phyloP scores from a whole-genome alignment of 2,329 filamentous ascomycete genomes.

The Colletotrichum ledebouriae region DNA sequence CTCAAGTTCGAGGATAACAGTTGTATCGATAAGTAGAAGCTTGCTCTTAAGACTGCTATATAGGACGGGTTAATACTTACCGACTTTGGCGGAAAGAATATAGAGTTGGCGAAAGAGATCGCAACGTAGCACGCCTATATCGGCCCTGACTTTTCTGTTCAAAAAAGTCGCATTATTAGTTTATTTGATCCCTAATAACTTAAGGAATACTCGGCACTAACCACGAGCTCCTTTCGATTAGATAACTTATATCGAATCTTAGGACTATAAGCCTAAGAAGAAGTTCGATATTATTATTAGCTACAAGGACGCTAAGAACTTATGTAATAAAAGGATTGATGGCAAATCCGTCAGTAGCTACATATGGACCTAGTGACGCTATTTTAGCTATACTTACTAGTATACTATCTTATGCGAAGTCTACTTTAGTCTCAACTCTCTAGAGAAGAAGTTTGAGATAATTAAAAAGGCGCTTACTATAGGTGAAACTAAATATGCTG shows the following conservation, averaged over 20 bases:
- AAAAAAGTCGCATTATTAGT: not conserved
- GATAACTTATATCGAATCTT: not conserved
- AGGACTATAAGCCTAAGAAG: not conserved
- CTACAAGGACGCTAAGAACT: constrained; percentile 5
- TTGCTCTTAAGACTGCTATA: not conserved
- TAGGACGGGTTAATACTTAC: constrained; percentile 4
- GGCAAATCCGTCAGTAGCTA: not conserved
- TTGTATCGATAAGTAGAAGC: not conserved
- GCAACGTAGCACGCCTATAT: constrained; percentile 7
- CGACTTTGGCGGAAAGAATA: not conserved
- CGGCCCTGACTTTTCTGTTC: not conserved
- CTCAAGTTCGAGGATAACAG: constrained; percentile 7
- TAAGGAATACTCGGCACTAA: not conserved
- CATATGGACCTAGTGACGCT: too few relatives aligned
- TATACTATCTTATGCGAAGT: too few relatives aligned
- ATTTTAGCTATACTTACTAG: too few relatives aligned
- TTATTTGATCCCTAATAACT: not conserved
- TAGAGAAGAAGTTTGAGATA: not conserved
- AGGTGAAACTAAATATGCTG: not conserved
- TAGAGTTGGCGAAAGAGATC: not conserved
- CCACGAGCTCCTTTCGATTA: not conserved
- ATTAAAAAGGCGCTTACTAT: not conserved
- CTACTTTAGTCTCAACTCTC: not conserved
- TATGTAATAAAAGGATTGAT: not conserved
- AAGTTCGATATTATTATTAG: constrained; percentile 8